Evolutionary conservation across 331 rosid species (phyloP).

Genomic region (Acacia concinna): DNA sequence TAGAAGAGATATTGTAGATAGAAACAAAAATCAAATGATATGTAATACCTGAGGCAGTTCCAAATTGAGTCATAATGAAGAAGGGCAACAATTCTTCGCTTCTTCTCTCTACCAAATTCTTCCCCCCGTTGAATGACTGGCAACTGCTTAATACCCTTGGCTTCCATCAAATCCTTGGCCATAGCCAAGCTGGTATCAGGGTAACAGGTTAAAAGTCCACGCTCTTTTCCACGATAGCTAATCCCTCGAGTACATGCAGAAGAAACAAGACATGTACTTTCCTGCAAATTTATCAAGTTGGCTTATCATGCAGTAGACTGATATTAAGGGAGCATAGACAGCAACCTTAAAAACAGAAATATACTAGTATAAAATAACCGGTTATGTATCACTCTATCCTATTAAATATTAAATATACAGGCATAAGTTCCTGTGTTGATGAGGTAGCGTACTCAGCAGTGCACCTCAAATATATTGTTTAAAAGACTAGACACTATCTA

Average conservation of each 20-base stretch:
- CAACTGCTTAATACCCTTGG: slow-evolving; percentile 85
- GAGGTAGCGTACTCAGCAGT: not conserved
- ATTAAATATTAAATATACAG: slow-evolving; percentile 7
- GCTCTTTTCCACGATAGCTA: slow-evolving; percentile 74
- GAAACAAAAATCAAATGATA: slow-evolving; percentile 15
- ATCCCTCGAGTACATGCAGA: slow-evolving; percentile 84
- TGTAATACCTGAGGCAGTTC: slow-evolving; percentile 76
- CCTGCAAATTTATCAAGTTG: slow-evolving; percentile 48
- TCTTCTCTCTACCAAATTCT: slow-evolving; percentile 49
- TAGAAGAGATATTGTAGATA: not conserved
- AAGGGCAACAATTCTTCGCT: slow-evolving; percentile 71
- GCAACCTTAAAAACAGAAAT: not conserved
- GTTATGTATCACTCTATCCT: slow-evolving; percentile 3
- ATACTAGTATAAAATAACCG: slow-evolving; percentile 23
- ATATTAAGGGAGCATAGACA: not conserved
- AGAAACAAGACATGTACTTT: slow-evolving; percentile 62
- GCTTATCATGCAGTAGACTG: slow-evolving; percentile 17
- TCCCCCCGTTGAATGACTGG: slow-evolving; percentile 81
- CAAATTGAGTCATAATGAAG: slow-evolving; percentile 74
- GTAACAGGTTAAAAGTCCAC: slow-evolving; percentile 83
- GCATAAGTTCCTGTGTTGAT: slow-evolving; percentile 16
- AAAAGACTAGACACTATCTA: not conserved
- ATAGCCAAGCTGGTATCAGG: slow-evolving; percentile 75
- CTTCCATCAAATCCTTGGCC: slow-evolving; percentile 97
- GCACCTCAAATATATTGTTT: slow-evolving; percentile 18